phyloP scores from a whole-genome alignment of 1,284 basidiomycete genomes.

The Cutaneotrichosporon dermatis region DNA sequence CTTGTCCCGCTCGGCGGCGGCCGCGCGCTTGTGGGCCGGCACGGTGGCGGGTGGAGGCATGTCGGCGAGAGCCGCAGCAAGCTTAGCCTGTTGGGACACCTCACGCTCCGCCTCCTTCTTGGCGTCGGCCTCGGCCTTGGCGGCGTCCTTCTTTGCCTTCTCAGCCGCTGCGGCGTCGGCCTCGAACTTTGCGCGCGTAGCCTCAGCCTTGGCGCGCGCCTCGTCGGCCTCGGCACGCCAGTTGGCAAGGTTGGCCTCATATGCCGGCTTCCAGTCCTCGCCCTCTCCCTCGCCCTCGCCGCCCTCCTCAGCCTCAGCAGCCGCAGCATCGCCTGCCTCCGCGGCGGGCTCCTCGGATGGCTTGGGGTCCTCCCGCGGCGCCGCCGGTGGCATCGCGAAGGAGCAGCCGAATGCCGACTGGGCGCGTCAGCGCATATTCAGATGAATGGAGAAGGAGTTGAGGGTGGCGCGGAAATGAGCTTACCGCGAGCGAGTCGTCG shows the following conservation, averaged over 20 bases:
- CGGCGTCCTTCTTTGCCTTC: slow-evolving; percentile 15
- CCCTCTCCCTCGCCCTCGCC: slow-evolving; percentile 14
- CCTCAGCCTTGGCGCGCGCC: slow-evolving; percentile 68
- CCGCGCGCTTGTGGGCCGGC: slow-evolving; percentile 8
- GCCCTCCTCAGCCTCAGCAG: slow-evolving; percentile 13
- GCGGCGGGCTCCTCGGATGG: slow-evolving; percentile 1
- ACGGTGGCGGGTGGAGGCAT: slow-evolving; percentile 5
- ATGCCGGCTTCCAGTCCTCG: slow-evolving; percentile 58
- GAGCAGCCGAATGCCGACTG: slow-evolving; percentile 46
- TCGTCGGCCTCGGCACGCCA: slow-evolving; percentile 72
- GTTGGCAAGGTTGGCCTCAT: slow-evolving; percentile 62
- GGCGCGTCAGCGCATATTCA: background rate
- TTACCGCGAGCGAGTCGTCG: slow-evolving; percentile 42
- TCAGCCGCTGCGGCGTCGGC: slow-evolving; percentile 34
- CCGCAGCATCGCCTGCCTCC: slow-evolving; percentile 1
- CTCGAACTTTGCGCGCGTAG: slow-evolving; percentile 68
- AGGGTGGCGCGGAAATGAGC: slow-evolving; percentile 7
- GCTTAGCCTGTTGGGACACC: background rate
- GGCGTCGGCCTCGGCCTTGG: slow-evolving; percentile 19
- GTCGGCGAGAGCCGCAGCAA: slow-evolving; percentile 16
- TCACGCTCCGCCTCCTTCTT: slow-evolving; percentile 31
- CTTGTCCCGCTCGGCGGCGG: slow-evolving; percentile 35
- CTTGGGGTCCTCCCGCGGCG: slow-evolving; percentile 14
- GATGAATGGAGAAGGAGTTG: background rate
- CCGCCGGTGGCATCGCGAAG: slow-evolving; percentile 42